A percentile compares a stretch with the other conserved stretches of the same genome.
These are phyloP conservation scores for Pseudonitzschia multiseries DNA, from an alignment of 108 stramenopile genomes.

Conservation along the genomic window DNA sequence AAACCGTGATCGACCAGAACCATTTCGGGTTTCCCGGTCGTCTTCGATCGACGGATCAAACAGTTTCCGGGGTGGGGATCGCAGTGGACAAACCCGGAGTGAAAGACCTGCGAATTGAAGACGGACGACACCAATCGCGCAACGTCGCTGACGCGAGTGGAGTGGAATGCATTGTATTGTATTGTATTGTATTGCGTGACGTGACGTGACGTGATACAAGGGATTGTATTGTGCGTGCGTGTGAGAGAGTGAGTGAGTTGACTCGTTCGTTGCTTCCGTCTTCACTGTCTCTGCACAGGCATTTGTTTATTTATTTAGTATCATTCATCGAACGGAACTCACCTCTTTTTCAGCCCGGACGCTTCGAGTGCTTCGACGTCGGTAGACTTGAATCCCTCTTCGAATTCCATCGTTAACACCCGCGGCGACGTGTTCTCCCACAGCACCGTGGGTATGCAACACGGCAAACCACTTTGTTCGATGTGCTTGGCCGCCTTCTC, in stretches of 20 bases:
- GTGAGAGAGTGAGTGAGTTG: not conserved
- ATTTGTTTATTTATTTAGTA: no score
- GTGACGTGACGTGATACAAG: no score
- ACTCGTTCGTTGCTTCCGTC: not conserved
- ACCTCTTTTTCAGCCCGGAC: constrained; percentile 50
- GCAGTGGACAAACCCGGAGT: constrained; percentile 79
- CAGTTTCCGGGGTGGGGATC: constrained; percentile 96
- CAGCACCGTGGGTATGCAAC: constrained; percentile 75
- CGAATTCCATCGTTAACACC: constrained; percentile 93
- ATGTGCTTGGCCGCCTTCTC: constrained; percentile 61
- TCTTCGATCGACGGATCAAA: constrained; percentile 56
- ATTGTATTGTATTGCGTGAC: no score
- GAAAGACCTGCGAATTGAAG: constrained; percentile 80
- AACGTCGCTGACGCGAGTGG: constrained; percentile 71
- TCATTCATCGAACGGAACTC: not conserved
- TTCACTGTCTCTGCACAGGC: no score
- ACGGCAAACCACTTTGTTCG: constrained; percentile 50
- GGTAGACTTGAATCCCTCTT: constrained; percentile 88
- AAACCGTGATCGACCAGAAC: constrained; percentile 94
- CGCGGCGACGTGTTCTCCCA: constrained; percentile 67
- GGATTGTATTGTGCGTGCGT: not conserved
- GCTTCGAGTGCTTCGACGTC: constrained; percentile 67
- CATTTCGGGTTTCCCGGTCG: constrained; percentile 72
- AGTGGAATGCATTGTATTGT: no score
- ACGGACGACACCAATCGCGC: constrained; percentile 75